Base-by-base conservation (phyloP, 2,329 filamentous ascomycete genomes). In the Albophoma yamanashiensis region DNA sequence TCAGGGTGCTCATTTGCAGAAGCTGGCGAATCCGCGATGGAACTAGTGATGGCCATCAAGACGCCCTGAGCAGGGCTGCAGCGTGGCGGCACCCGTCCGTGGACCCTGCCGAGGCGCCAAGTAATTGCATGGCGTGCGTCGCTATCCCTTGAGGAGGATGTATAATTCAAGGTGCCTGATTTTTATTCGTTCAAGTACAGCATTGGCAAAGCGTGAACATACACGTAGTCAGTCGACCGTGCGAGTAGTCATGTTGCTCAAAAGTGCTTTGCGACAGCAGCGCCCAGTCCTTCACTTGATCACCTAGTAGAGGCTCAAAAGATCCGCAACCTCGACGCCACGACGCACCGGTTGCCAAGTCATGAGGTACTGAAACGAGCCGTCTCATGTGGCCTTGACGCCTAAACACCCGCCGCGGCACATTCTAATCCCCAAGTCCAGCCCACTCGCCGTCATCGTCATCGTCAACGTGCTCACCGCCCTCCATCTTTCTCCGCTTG, bases 401-500 rank as follows among this genome's bases (percentile, higher is more conserved):
- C n/a, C 9, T n/a, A 53, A 3, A 17, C 9, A 22, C 20, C 12
- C 22, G 31, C 4, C 43, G 17, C 31, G n/a, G 7, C 31, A 4
- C n/a, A 3, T 7, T 22, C 55, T 58, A 79, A 57, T 77, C 76
- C 50, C 76, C 79, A 61, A 84, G 73, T 1, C 82, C 81, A 61
- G 70, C 74, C 79, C 79, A 84, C 64, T 80, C 74, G 5, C 71
- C 69, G 7, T 67, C 74, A 58, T 69, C 57, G 2, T 15, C 57
- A 20, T 45, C 59, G n/a, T 55, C 57, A 2, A 55, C 60, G 20
- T 50, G 43, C 6, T 42, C 55, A 9, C 12, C 55, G 22, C 38
- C 64, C 70, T n/a, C 64, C 63, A 14, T 63, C 62, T 47, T 74
- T 69, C 81, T 76, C 70, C 78, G 78, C 74, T 82, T 85, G 71